These are phyloP conservation scores for Saccharomyces kudriavzevii DNA, from an alignment of 805 yeast species.

Conservation along the genomic window DNA sequence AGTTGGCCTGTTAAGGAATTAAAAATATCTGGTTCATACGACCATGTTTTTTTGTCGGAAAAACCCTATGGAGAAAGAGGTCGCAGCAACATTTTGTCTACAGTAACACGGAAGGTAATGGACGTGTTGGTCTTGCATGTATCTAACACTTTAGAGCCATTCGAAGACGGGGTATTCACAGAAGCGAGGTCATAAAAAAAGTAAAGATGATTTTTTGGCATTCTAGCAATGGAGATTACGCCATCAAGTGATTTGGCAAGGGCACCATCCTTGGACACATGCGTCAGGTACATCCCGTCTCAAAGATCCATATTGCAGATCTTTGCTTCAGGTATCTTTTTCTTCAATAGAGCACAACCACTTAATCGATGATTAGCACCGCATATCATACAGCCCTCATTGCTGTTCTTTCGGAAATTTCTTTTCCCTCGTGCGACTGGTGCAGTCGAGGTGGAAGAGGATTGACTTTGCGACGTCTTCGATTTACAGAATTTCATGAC, in stretches of 20 bases:
- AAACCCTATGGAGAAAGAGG: too few species aligned
- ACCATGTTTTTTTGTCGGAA: too few species aligned
- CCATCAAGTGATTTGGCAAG: too few species aligned
- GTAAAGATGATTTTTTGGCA: too few species aligned
- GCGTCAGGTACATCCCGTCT: slow-evolving; percentile 5
- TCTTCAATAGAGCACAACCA: background rate
- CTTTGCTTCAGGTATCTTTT: background rate
- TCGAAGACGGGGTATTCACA: too few species aligned
- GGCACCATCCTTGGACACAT: background rate
- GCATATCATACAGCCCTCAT: background rate
- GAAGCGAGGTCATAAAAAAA: too few species aligned
- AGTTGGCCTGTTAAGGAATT: too few species aligned
- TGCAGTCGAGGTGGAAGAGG: background rate
- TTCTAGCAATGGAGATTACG: slow-evolving; percentile 4
- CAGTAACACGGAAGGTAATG: too few species aligned
- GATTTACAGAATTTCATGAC: background rate
- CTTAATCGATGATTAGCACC: background rate
- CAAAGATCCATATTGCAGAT: slow-evolving; percentile 2
- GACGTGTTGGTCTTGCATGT: too few species aligned
- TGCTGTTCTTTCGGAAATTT: background rate
- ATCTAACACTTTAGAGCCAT: too few species aligned
- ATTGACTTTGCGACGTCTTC: background rate
- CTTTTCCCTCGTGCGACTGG: background rate
- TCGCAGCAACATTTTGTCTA: too few species aligned
- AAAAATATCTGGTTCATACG: too few species aligned